Evolutionary conservation across 192 early-diverging fungal species (phyloP), one percentile per base, ranked within the genome.

Genomic region (Obelidium mucronatum): DNA sequence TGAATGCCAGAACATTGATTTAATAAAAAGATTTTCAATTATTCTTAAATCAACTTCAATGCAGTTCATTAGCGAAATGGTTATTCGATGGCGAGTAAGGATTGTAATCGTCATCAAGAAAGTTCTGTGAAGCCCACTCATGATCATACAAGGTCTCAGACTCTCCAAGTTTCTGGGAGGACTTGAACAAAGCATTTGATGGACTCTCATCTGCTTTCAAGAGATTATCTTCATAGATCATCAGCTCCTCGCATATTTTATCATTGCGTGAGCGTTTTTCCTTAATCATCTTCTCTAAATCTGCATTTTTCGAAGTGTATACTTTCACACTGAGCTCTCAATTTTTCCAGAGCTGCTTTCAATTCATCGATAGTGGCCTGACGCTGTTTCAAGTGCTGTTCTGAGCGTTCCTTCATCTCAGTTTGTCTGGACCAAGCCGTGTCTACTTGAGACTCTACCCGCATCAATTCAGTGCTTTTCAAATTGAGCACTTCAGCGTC

Each of bases 241-340:
- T 74, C 52, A 74, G 51, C 34, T 74, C 72, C 33, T 74, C 72
- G 34, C 72, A 74, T 1, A 74, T 36, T 24, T 48, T 15, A 31
- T 74, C 72, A 35, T 74, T 74, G 30, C 40, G 60, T 22, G 44
- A 24, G 8, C 72, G 33, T 24, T 60, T 74, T 31, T 74, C 72
- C 8, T 17, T 30, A 31, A 74, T 63, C 40, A 30, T 40, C 37
- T 26, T 3, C n/a, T 33, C 72, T 37, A 74, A 26, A 13, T 63
- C 72, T 22, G 28, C 42, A 62, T 63, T 74, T 62, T 58, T 60
- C 5, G 72, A n/a, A 33, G 59, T 74, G 72, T 8, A 74, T 63
- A 15, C 30, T 15, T 63, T 74, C 72, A 63, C 72, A 74, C 13
- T n/a, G 15, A 4, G 30, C 36, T 0, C 72, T 8, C 6, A 74